A percentile compares a stretch with the other conserved stretches of the same genome.
These are phyloP conservation scores for Elsinoe ampelina DNA, from an alignment of 2,329 filamentous ascomycete genomes.

Conservation along the genomic window DNA sequence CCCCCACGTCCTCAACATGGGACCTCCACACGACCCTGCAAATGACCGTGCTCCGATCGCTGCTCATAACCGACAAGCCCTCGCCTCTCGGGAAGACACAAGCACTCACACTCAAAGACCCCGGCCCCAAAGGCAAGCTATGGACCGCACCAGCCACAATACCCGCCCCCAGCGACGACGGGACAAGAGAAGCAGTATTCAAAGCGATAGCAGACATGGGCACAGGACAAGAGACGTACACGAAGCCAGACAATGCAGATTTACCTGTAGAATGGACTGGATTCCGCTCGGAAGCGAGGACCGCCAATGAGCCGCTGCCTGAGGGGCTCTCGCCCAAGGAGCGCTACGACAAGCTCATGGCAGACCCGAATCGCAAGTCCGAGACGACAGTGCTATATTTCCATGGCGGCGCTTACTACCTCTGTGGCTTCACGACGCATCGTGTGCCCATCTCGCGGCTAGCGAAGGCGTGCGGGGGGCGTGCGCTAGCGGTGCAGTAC, in stretches of 20 bases:
- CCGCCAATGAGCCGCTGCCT: conserved; percentile 42
- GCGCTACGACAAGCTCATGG: conserved; percentile 58
- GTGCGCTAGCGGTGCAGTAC: conserved; percentile 65
- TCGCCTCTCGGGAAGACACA: conserved; percentile 55
- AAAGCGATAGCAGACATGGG: conserved; percentile 49
- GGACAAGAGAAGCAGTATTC: conserved; percentile 48
- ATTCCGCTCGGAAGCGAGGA: conserved; percentile 48
- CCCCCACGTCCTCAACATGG: conserved; percentile 64
- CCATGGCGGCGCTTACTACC: conserved; percentile 66
- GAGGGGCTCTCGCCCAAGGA: conserved; percentile 48
- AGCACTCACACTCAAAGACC: conserved; percentile 50
- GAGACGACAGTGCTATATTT: conserved; percentile 61
- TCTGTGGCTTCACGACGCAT: conserved; percentile 62
- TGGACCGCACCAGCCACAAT: conserved; percentile 70
- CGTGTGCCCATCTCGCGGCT: conserved; percentile 50
- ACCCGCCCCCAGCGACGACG: conserved; percentile 43
- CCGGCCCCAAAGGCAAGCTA: conserved; percentile 64
- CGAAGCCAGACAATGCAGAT: conserved; percentile 44
- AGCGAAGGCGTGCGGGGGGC: conserved; percentile 56
- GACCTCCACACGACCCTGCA: conserved; percentile 67
- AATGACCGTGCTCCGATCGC: conserved; percentile 60
- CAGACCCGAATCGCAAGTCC: conserved; percentile 46
- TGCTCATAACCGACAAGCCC: conserved; percentile 43
- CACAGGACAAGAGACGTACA: conserved; percentile 31
- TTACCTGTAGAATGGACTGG: conserved; percentile 71